These are phyloP conservation scores for Aspergillus eucalypticola DNA, from an alignment of 2,329 filamentous ascomycete genomes.

Conservation along the genomic window DNA sequence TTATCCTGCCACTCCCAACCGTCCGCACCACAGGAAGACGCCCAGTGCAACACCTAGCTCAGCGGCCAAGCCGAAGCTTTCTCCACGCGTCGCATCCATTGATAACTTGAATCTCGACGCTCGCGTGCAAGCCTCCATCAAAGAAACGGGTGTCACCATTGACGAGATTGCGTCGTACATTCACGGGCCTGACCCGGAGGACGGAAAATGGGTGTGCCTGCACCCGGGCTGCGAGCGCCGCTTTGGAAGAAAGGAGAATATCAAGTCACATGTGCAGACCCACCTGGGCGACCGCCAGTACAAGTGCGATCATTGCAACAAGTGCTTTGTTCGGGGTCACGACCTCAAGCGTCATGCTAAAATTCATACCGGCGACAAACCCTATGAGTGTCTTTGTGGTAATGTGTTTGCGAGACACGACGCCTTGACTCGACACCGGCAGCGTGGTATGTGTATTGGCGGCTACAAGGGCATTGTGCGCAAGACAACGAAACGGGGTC, in stretches of 20 bases:
- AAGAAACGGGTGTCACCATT: constrained; percentile 79
- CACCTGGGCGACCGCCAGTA: constrained; percentile 96
- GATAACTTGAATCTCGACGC: constrained; percentile 54
- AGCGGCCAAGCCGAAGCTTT: constrained; percentile 39
- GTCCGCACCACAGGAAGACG: constrained; percentile 23
- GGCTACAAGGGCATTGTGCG: constrained; percentile 80
- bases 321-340: constrained; percentile 95
- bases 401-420: constrained; percentile 95
- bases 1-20: constrained; percentile 28
- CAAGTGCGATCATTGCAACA: constrained; percentile 87
- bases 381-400: constrained; percentile 90
- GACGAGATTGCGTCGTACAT: constrained; percentile 82
- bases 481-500: constrained; percentile 66
- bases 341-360: constrained; percentile 97
- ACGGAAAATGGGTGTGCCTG: constrained; percentile 78
- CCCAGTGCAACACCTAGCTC: constrained; percentile 21
- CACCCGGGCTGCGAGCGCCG: constrained; percentile 79
- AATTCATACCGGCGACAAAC: constrained; percentile 95
- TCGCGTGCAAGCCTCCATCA: constrained; percentile 62
- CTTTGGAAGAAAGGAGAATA: constrained; percentile 98
- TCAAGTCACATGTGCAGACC: constrained; percentile 97
- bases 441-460: constrained; percentile 94
- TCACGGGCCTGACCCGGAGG: constrained; percentile 67
- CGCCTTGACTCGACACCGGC: constrained; percentile 87
- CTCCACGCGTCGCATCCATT: constrained; percentile 47